These are phyloP conservation scores for Spathaspora sp. DNA, from an alignment of 1,139 yeast species.

Conservation along the genomic window DNA sequence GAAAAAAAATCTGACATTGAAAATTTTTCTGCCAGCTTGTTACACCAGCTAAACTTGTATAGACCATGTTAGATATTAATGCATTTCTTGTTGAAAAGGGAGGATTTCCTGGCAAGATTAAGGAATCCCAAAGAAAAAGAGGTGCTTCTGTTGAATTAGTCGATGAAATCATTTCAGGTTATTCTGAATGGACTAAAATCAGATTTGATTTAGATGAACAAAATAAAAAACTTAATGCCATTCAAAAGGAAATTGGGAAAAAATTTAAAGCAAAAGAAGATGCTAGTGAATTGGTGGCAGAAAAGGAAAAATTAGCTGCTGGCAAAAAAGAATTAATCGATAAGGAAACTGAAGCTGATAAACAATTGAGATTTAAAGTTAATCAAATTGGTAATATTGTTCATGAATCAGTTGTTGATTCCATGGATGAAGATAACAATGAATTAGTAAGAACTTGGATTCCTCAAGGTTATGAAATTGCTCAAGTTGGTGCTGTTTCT, in stretches of 20 bases:
- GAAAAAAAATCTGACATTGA: background rate
- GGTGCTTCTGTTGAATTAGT: constrained; percentile 93
- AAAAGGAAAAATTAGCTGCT: constrained; percentile 72
- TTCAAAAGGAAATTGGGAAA: constrained; percentile 90
- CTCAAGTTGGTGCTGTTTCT: constrained; percentile 67
- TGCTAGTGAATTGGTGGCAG: constrained; percentile 75
- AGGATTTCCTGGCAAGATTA: constrained; percentile 87
- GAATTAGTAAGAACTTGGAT: constrained; percentile 86
- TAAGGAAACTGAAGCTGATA: constrained; percentile 78
- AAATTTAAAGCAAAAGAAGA: constrained; percentile 95
- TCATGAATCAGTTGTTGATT: constrained; percentile 85
- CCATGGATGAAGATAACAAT: constrained; percentile 88
- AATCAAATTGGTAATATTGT: constrained; percentile 91
- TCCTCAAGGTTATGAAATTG: constrained; percentile 61
- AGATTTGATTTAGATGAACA: constrained; percentile 90
- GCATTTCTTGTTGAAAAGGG: constrained; percentile 95
- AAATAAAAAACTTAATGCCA: constrained; percentile 81
- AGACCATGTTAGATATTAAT: constrained; percentile 80
- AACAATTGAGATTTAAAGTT: constrained; percentile 71
- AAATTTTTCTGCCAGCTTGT: background rate
- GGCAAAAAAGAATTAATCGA: constrained; percentile 67
- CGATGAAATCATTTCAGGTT: constrained; percentile 88
- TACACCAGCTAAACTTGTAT: background rate
- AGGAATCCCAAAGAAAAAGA: constrained; percentile 88
- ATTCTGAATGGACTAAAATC: constrained; percentile 88